These are phyloP conservation scores for Liquidambar formosana DNA, from an alignment of 164 flowering plant species.

Conservation along the genomic window DNA sequence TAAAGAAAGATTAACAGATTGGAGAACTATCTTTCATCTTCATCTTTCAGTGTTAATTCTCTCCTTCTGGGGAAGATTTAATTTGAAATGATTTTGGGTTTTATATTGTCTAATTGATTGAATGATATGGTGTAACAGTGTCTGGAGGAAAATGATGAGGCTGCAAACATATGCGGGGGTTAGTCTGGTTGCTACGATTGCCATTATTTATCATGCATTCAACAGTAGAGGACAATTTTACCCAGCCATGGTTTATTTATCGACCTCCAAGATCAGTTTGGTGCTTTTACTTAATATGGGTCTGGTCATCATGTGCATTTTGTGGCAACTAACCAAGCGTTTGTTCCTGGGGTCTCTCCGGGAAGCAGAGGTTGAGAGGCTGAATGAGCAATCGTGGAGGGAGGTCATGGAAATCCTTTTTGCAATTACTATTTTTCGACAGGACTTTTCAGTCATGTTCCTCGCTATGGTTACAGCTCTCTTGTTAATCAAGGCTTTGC, in stretches of 20 bases:
- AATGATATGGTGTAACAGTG: not conserved
- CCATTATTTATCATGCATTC: slow-evolving; percentile 85
- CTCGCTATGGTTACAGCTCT: slow-evolving; percentile 88
- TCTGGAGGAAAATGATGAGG: slow-evolving; percentile 62
- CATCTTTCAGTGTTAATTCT: no score
- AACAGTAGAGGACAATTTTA: slow-evolving; percentile 89
- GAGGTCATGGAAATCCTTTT: slow-evolving; percentile 98
- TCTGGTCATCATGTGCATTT: slow-evolving; percentile 78
- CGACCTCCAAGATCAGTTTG: slow-evolving; percentile 90
- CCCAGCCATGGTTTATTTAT: slow-evolving; percentile 88
- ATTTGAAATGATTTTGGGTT: no score
- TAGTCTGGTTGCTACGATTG: slow-evolving; percentile 67
- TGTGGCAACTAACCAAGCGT: slow-evolving; percentile 79
- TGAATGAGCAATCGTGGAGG: slow-evolving; percentile 97
- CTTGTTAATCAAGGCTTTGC: slow-evolving; percentile 81
- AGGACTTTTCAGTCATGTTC: slow-evolving; percentile 87
- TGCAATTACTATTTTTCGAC: slow-evolving; percentile 93
- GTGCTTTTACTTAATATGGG: slow-evolving; percentile 94
- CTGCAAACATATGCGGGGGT: slow-evolving; percentile 76
- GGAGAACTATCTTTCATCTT: no score
- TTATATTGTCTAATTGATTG: no score
- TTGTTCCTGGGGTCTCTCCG: slow-evolving; percentile 87
- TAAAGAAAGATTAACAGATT: no score
- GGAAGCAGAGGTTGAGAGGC: slow-evolving; percentile 97
- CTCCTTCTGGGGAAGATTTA: no score